Evolutionary conservation across 2,329 filamentous ascomycete species (phyloP).

Genomic region (Fusarium musae): DNA sequence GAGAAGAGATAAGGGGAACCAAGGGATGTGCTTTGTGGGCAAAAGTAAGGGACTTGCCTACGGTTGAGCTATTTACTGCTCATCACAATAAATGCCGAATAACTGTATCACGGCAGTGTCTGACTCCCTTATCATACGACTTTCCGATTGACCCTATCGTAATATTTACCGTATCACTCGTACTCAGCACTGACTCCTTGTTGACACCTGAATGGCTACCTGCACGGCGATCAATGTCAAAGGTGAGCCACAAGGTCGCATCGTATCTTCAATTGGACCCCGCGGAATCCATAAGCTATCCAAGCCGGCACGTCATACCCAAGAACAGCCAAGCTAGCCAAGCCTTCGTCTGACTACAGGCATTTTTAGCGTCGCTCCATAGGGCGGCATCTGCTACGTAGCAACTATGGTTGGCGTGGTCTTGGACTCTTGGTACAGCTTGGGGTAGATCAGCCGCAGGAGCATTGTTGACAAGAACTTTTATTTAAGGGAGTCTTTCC

Average conservation of each 20-base stretch:
- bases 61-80: neutral
- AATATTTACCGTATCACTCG: slow-evolving; percentile 5
- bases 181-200: neutral
- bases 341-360: slow-evolving; percentile 34
- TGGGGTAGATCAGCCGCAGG: slow-evolving; percentile 19
- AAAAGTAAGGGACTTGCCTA: neutral
- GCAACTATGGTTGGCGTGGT: slow-evolving; percentile 19
- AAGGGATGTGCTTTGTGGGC: neutral
- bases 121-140: neutral
- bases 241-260: slow-evolving; percentile 21
- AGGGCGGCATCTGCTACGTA: slow-evolving; percentile 31
- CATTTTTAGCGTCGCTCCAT: slow-evolving; percentile 30
- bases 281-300: slow-evolving; percentile 21
- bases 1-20: slow-evolving; percentile 4
- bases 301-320: slow-evolving; percentile 37
- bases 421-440: neutral
- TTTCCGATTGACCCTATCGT: neutral
- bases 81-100: neutral
- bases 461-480: slow-evolving; percentile 1
- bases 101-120: neutral
- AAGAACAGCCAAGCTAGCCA: slow-evolving; percentile 20
- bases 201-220: slow-evolving; percentile 12
- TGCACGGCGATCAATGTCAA: slow-evolving; percentile 14
- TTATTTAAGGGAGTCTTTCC: slow-evolving; percentile 33
- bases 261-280: slow-evolving; percentile 12